These are phyloP conservation scores for Buxus sempervirens DNA, from an alignment of 164 flowering plant species.

Conservation along the genomic window DNA sequence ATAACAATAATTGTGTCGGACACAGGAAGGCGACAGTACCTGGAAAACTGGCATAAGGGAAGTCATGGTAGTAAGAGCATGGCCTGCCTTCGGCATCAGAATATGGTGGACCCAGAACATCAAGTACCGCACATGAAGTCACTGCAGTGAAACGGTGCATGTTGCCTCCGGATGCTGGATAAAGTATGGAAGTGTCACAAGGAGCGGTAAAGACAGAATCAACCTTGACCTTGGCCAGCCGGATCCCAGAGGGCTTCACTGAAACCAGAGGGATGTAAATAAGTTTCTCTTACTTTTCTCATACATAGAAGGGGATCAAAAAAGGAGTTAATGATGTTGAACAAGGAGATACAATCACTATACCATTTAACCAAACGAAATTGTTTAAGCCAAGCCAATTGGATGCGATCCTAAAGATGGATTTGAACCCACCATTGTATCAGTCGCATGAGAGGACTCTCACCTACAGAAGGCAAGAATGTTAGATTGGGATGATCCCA, in stretches of 20 bases:
- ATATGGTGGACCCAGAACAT: constrained; percentile 53
- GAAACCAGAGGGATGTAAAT: too few species aligned
- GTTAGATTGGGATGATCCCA: neutral
- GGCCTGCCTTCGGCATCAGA: constrained; percentile 43
- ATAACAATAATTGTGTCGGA: too few species aligned
- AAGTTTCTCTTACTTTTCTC: too few species aligned
- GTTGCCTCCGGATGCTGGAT: constrained; percentile 48
- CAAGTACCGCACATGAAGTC: constrained; percentile 48
- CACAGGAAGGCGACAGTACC: constrained; percentile 11
- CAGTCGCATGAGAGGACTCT: neutral
- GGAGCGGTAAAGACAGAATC: constrained; percentile 48
- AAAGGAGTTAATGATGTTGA: too few species aligned
- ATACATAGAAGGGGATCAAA: too few species aligned
- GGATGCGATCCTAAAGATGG: too few species aligned
- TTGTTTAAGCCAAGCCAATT: too few species aligned
- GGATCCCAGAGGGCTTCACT: constrained; percentile 21
- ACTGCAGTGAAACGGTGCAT: constrained; percentile 42
- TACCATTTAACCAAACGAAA: too few species aligned
- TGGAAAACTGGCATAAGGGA: constrained; percentile 23
- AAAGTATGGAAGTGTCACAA: constrained; percentile 39
- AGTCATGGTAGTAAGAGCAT: constrained; percentile 47
- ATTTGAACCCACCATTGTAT: neutral
- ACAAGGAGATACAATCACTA: too few species aligned
- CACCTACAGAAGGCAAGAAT: neutral
- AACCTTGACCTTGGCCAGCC: constrained; percentile 33